phyloP scores from a whole-genome alignment of 2,329 filamentous ascomycete species.

The Ophiocordyceps camponoti-rufipedis region DNA sequence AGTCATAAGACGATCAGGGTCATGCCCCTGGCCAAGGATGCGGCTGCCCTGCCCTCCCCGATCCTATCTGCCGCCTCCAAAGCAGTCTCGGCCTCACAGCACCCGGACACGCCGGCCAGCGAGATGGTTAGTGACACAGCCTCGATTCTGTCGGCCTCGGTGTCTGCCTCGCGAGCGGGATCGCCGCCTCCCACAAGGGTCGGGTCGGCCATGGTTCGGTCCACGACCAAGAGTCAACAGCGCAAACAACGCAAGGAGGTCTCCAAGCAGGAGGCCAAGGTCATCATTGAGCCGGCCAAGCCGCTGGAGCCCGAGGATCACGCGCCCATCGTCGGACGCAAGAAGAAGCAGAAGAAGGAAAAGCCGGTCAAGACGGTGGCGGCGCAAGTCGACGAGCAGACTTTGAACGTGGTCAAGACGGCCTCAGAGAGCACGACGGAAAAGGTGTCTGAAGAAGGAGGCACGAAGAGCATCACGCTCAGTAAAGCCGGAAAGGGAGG shows the following conservation, averaged over 20 bases:
- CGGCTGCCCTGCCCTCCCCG: conserved; percentile 20
- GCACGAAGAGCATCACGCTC: conserved; percentile 11
- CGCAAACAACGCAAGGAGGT: conserved; percentile 58
- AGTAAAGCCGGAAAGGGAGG: conserved; percentile 9
- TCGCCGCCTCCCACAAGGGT: conserved; percentile 49
- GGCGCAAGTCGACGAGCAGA: conserved; percentile 2
- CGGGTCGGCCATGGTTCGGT: conserved; percentile 48
- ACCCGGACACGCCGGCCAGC: conserved; percentile 56
- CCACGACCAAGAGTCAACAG: conserved; percentile 60
- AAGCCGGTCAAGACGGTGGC: conserved; percentile 19
- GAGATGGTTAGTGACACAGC: conserved; percentile 63
- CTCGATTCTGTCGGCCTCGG: conserved; percentile 53
- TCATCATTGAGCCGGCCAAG: conserved; percentile 30
- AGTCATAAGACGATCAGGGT: conserved; percentile 52
- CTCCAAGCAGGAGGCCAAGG: conserved; percentile 41
- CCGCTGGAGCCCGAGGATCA: conserved; percentile 34
- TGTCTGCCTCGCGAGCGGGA: conserved; percentile 48
- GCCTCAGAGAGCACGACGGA: neutral
- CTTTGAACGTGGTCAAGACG: conserved; percentile 4
- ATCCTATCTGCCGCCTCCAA: conserved; percentile 12
- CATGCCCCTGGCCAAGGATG: conserved; percentile 38
- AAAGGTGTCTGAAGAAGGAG: conserved; percentile 4
- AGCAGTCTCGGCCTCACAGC: conserved; percentile 18
- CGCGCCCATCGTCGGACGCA: conserved; percentile 59
- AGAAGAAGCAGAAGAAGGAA: conserved; percentile 75